Evolutionary conservation across 2,329 filamentous ascomycete genomes (phyloP), one percentile per base, ranked within the genome.

Genomic region (Nemania sp.): DNA sequence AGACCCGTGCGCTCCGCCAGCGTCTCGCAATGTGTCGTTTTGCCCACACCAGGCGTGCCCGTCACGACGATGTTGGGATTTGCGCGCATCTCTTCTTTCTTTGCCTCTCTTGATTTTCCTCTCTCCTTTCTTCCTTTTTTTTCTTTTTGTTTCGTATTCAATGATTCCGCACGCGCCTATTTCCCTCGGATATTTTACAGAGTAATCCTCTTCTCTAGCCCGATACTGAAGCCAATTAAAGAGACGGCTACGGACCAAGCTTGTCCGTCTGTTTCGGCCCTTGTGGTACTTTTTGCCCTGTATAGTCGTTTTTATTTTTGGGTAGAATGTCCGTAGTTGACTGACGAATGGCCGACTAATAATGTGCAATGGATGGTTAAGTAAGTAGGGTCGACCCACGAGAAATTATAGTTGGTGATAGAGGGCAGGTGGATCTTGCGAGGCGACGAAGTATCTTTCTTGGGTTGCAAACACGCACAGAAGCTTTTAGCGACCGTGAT

Each of bases 21-120:
- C 75, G 89, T 86, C 80, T 97, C 93, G 78, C 92, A 93, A 79
- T 97, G 94, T 7, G 93, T 97, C 20, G 94, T 97, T 84, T 99
- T 99, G 77, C 96, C 96, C 29, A 97, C 93, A 63, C 96, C 96
- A 0, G 96, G 96, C 22, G 96, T 99, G 72, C 96, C 96, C 47
- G 96, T 98, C 73, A 99, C 87, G 73, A 99, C 92, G 76, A 99
- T 93, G 80, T 98, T 99, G 32, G 96, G 96, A 70, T 82, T 81
- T 32, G 78, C 82, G 73, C 89, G 83, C 78, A 83, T 81, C 64
- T 56, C 66, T n/a, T 56, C 53, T 52, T 61, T n/a, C n/a, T n/a
- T n/a, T n/a, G n/a, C n/a, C 32, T 43, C 53, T 38, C 41, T 68
- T 74, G 62, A 15, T 20, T 11, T n/a, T n/a, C n/a, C 32, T 69